Conservation (phyloP, 208 protist genomes). For the Leishmania mexicana region DNA sequence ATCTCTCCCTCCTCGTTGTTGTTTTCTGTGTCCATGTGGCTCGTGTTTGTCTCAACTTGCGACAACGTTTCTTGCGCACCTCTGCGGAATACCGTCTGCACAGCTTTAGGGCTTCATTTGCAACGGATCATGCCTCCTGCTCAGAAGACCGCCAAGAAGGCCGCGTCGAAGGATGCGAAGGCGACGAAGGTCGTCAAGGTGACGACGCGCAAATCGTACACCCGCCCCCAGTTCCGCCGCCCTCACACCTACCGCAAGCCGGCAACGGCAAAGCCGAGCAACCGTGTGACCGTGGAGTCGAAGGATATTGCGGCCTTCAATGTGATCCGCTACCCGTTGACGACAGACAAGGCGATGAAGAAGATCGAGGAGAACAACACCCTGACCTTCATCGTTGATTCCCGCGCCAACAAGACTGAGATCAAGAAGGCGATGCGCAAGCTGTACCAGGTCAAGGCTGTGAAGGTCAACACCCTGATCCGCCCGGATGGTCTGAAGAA, state of each 20-base stretch:
- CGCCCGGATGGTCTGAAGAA: constrained; percentile 98
- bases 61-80: background rate
- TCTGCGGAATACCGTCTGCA: background rate
- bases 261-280: constrained; percentile 91
- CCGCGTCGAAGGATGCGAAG: constrained; percentile 70
- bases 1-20: background rate
- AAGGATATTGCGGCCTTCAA: constrained; percentile 89
- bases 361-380: constrained; percentile 99
- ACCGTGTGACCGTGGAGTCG: constrained; percentile 83
- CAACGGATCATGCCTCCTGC: constrained; percentile 55
- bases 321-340: constrained; percentile 98
- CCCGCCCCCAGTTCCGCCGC: constrained; percentile 95
- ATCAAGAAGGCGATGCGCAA: constrained; percentile 98
- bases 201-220: constrained; percentile 95
- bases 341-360: constrained; percentile 99
- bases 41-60: background rate
- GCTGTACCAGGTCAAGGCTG: constrained; percentile 97
- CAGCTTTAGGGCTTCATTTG: constrained; percentile 9
- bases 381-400: constrained; percentile 99
- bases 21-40: background rate
- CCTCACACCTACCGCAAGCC: constrained; percentile 95
- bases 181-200: constrained; percentile 86
- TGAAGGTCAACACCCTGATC: constrained; percentile 99
- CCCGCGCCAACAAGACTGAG: constrained; percentile 97
- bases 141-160: constrained; percentile 50